phyloP scores from a whole-genome alignment of 2,329 filamentous ascomycete genomes.

The Microthyrium microscopicum region DNA sequence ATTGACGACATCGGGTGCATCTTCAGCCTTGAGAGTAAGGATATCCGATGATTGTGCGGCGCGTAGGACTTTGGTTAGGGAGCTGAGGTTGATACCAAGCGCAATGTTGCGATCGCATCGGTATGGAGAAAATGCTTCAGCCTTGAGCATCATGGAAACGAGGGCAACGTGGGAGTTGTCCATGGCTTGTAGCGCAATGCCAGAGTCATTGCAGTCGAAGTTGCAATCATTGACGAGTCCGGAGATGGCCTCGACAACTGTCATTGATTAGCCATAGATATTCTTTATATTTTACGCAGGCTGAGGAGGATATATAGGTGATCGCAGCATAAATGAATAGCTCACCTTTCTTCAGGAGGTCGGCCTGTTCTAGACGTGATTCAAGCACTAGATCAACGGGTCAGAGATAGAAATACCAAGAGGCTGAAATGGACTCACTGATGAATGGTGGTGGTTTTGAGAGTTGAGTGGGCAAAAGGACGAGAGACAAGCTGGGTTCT shows the following conservation, averaged over 20 bases:
- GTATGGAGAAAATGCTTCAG: constrained; percentile 85
- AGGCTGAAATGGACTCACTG: no score
- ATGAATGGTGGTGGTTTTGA: no score
- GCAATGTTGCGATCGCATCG: constrained; percentile 98
- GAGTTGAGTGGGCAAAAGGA: background rate
- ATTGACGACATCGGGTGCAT: constrained; percentile 89
- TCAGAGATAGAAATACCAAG: no score
- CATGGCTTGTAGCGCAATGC: constrained; percentile 97
- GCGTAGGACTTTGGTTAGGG: constrained; percentile 91
- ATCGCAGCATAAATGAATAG: background rate
- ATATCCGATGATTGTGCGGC: constrained; percentile 89
- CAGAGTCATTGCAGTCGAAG: constrained; percentile 99
- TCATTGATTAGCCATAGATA: constrained; percentile 28
- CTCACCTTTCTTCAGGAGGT: constrained; percentile 78
- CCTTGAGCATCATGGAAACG: constrained; percentile 96
- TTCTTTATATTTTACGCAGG: background rate
- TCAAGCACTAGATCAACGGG: constrained; percentile 76
- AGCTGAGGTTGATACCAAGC: constrained; percentile 90
- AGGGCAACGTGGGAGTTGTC: constrained; percentile 99
- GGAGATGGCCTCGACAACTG: constrained; percentile 98
- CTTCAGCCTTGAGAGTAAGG: constrained; percentile 91
- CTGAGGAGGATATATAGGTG: constrained; percentile 4
- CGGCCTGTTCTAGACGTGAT: constrained; percentile 89
- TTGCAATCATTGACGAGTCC: constrained; percentile 99
- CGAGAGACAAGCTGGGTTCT: no score